Conservation (phyloP, 2,329 filamentous ascomycete species). For the Aspergillus pseudotamarii region DNA sequence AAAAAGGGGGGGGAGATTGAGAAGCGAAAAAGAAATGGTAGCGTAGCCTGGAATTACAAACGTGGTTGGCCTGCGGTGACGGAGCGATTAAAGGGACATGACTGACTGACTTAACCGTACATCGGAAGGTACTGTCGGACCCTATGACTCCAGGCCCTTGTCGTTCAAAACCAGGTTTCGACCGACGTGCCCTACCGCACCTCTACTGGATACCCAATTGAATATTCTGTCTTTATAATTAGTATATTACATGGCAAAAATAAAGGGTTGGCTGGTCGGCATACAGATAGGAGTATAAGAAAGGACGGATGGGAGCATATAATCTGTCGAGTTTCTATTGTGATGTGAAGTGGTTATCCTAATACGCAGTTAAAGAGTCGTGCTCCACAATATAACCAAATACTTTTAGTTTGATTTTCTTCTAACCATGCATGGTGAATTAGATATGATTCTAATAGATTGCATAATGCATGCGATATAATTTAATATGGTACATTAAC, state of each 20-base stretch:
- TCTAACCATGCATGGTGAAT: background rate
- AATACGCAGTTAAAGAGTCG: background rate
- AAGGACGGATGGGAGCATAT: background rate
- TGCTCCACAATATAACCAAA: background rate
- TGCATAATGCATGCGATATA: background rate
- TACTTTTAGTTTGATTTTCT: background rate
- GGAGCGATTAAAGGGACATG: conserved; percentile 8
- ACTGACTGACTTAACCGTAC: conserved; percentile 1
- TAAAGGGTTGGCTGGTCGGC: background rate
- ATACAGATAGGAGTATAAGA: conserved; percentile 4
- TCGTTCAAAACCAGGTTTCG: conserved; percentile 27
- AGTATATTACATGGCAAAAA: background rate
- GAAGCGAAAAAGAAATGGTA: conserved; percentile 3
- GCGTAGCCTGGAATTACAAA: conserved; percentile 14
- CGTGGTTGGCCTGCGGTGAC: conserved; percentile 29
- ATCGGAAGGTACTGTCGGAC: background rate
- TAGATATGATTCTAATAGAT: background rate
- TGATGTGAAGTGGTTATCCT: background rate
- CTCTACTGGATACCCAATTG: conserved; percentile 39
- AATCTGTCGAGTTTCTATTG: background rate
- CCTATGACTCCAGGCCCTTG: conserved; percentile 3
- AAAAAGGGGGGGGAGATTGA: background rate
- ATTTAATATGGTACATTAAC: background rate
- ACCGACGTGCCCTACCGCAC: conserved; percentile 18
- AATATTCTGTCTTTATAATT: conserved; percentile 20